A percentile compares a stretch with the other conserved stretches of the same genome.
These are phyloP conservation scores for Termitomyces sp. DNA, from an alignment of 768 basidiomycete species.

Conservation along the genomic window DNA sequence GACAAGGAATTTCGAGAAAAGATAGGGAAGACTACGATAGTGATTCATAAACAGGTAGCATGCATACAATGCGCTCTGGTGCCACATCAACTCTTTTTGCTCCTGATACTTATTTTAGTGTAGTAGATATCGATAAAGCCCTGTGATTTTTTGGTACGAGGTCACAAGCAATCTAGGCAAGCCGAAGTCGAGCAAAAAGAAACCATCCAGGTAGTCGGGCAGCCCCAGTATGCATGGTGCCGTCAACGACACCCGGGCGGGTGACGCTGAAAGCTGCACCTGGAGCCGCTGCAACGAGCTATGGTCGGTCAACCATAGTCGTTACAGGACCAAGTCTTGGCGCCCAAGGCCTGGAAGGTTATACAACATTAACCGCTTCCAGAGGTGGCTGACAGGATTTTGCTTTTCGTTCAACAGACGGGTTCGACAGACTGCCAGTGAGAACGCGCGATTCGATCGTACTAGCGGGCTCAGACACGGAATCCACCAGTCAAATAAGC, in stretches of 20 bases:
- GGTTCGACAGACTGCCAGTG: neutral
- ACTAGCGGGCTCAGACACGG: too few species aligned
- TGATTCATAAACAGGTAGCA: neutral
- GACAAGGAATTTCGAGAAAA: neutral
- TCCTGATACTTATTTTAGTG: neutral
- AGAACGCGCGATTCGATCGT: neutral
- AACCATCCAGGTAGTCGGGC: slow-evolving; percentile 22
- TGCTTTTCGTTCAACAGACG: slow-evolving; percentile 3
- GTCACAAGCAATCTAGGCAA: neutral
- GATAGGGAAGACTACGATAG: neutral
- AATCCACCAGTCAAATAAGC: neutral
- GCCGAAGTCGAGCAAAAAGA: neutral
- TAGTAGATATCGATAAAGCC: too few species aligned
- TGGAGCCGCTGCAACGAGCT: slow-evolving; percentile 1
- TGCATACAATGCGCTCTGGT: neutral
- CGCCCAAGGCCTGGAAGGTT: slow-evolving; percentile 4
- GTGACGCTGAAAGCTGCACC: neutral
- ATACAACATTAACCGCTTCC: neutral
- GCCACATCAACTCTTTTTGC: neutral
- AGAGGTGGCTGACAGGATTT: neutral
- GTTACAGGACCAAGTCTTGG: slow-evolving; percentile 7
- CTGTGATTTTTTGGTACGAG: neutral
- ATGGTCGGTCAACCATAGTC: neutral
- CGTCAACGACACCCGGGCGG: neutral
- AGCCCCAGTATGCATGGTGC: slow-evolving; percentile 1